Evolutionary conservation across 2,329 filamentous ascomycete genomes (phyloP).

Genomic region (Didymellaceae sp.): DNA sequence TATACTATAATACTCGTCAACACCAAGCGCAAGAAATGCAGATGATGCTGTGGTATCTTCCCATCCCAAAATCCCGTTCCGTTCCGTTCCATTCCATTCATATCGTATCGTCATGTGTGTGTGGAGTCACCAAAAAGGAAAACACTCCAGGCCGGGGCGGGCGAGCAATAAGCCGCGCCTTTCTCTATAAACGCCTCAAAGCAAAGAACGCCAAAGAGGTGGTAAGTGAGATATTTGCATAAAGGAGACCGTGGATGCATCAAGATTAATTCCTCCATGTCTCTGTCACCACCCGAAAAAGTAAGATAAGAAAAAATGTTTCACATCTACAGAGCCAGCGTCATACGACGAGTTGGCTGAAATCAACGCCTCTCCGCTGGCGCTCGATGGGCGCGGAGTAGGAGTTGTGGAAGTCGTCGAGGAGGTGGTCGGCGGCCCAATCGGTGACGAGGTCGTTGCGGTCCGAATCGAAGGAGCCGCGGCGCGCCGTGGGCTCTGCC

Average conservation of each 20-base stretch:
- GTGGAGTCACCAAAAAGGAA: not conserved
- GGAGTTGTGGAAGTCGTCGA: conserved; percentile 22
- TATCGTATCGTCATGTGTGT: conserved; percentile 3
- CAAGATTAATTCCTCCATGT: conserved; percentile 6
- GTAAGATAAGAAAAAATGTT: not conserved
- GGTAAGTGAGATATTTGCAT: not conserved
- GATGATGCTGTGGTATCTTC: conserved; percentile 22
- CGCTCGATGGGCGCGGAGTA: conserved; percentile 24
- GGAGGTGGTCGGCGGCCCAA: conserved; percentile 32
- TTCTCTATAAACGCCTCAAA: not conserved
- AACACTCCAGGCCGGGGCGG: too few species aligned
- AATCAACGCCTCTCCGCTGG: conserved; percentile 32
- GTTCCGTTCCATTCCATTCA: not conserved
- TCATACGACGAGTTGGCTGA: conserved; percentile 39
- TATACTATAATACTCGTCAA: conserved; percentile 18
- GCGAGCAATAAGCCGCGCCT: too few species aligned
- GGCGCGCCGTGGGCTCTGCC: conserved; percentile 25
- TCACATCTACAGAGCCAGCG: conserved; percentile 38
- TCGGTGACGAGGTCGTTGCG: conserved; percentile 26
- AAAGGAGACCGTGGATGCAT: conserved; percentile 1
- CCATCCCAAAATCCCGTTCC: not conserved
- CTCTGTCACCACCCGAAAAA: not conserved
- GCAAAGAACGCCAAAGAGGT: not conserved
- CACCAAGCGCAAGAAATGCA: conserved; percentile 18
- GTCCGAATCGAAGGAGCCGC: conserved; percentile 9